Conservation (phyloP, 2,329 filamentous ascomycete genomes). For the Fragosphaeria purpurea region DNA sequence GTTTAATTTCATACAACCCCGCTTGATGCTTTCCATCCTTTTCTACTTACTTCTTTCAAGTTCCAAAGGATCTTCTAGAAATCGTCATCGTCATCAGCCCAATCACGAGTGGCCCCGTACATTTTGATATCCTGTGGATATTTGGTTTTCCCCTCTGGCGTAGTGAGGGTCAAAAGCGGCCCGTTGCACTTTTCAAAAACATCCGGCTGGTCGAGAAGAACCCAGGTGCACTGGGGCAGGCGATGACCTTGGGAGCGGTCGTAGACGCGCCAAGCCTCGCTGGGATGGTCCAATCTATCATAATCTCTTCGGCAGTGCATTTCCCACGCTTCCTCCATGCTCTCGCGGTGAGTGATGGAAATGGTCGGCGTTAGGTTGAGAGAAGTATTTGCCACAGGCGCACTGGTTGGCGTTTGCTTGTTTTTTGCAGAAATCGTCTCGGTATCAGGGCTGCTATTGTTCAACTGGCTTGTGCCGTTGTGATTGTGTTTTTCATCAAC, state of each 20-base stretch:
- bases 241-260: neutral
- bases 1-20: no score
- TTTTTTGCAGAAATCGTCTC: no score
- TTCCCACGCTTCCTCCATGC: neutral
- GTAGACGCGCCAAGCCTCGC: neutral
- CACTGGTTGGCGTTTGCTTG: no score
- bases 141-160: constrained; percentile 7
- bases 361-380: neutral
- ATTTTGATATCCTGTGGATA: constrained; percentile 10
- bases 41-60: no score
- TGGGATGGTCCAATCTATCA: neutral
- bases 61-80: no score
- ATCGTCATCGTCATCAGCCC: constrained; percentile 6
- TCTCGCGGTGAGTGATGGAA: neutral
- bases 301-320: neutral
- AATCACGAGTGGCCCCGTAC: neutral
- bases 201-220: constrained; percentile 2
- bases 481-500: no score
- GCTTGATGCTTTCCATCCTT: no score
- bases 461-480: neutral
- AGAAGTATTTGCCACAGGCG: neutral
- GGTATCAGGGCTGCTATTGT: neutral
- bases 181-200: constrained; percentile 6
- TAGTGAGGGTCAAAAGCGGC: constrained; percentile 8
- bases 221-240: constrained; percentile 5